These are phyloP conservation scores for Ustilago crameri DNA, from an alignment of 1,284 basidiomycete species.

Conservation along the genomic window DNA sequence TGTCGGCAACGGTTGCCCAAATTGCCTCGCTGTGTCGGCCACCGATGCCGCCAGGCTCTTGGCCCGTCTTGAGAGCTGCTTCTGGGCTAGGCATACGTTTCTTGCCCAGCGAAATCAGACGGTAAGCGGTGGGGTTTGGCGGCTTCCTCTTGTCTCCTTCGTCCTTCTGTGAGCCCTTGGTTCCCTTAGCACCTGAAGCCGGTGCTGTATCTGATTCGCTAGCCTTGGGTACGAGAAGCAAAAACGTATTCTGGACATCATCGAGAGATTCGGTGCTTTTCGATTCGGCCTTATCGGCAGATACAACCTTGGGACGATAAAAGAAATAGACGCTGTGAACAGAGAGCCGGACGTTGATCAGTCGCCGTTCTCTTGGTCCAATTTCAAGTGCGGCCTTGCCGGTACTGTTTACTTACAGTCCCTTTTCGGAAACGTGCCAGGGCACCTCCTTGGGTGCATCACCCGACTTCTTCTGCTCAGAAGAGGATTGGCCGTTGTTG, in stretches of 20 bases:
- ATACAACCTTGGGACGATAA: constrained; percentile 53
- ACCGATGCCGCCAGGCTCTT: constrained; percentile 52
- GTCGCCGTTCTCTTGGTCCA: too few species aligned
- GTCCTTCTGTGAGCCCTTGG: constrained; percentile 2
- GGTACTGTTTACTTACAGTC: constrained; percentile 14
- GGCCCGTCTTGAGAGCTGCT: constrained; percentile 39
- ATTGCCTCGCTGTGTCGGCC: constrained; percentile 54
- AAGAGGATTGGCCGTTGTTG: constrained; percentile 1
- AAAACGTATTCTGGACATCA: constrained; percentile 48
- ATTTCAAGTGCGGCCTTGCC: not conserved
- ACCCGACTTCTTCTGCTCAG: constrained; percentile 2
- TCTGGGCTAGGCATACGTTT: constrained; percentile 54
- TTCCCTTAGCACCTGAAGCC: constrained; percentile 12
- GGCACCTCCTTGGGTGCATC: constrained; percentile 14
- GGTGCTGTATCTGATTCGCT: constrained; percentile 48
- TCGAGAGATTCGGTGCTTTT: constrained; percentile 37
- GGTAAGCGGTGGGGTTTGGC: constrained; percentile 46
- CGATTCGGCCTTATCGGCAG: constrained; percentile 39
- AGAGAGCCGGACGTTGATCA: too few species aligned
- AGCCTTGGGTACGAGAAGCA: constrained; percentile 44
- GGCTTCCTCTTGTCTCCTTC: constrained; percentile 38
- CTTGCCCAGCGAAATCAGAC: constrained; percentile 50
- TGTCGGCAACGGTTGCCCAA: constrained; percentile 52
- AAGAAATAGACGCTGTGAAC: constrained; percentile 47
- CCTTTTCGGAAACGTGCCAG: constrained; percentile 42